A percentile compares a stretch with the other conserved stretches of the same genome.
phyloP scores from a whole-genome alignment of 139 green algal genomes.

The Volvox reticuliferus region DNA sequence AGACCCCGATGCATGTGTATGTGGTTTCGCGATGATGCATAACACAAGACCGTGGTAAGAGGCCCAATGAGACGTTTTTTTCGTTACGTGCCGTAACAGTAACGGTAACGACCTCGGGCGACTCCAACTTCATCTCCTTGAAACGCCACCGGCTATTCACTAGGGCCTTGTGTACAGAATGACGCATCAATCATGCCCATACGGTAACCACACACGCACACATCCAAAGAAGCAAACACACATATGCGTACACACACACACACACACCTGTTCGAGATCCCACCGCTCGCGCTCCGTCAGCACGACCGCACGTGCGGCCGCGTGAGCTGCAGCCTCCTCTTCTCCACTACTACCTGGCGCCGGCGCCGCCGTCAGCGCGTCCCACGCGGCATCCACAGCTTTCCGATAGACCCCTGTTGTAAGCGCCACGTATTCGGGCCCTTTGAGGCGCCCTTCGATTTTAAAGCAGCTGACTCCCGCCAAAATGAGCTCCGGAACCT shows the following conservation, averaged over 20 bases:
- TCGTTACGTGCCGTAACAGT: too few relatives aligned
- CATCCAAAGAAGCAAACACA: too few relatives aligned
- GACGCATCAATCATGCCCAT: too few relatives aligned
- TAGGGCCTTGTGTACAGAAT: too few relatives aligned
- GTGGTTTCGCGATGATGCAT: too few relatives aligned
- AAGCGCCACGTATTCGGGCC: slow-evolving; percentile 89
- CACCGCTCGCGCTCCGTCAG: slow-evolving; percentile 54
- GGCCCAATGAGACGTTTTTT: too few relatives aligned
- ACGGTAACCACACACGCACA: too few relatives aligned
- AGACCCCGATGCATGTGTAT: too few relatives aligned
- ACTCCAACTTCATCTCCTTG: too few relatives aligned
- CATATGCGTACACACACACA: not conserved
- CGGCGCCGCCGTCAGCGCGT: slow-evolving; percentile 40
- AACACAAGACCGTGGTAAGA: too few relatives aligned
- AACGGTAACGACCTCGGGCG: too few relatives aligned
- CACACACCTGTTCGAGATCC: slow-evolving; percentile 52
- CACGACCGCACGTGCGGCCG: slow-evolving; percentile 29
- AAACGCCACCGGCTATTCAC: too few relatives aligned
- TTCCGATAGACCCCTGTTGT: slow-evolving; percentile 73
- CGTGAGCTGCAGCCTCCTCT: not conserved
- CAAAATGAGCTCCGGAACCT: slow-evolving; percentile 79
- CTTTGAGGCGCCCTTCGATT: slow-evolving; percentile 90
- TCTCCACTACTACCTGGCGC: not conserved
- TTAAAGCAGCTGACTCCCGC: slow-evolving; percentile 89
- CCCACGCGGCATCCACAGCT: slow-evolving; percentile 86